Conservation (phyloP, 139 green algal genomes). For the Raphidocelis subcapitata region DNA sequence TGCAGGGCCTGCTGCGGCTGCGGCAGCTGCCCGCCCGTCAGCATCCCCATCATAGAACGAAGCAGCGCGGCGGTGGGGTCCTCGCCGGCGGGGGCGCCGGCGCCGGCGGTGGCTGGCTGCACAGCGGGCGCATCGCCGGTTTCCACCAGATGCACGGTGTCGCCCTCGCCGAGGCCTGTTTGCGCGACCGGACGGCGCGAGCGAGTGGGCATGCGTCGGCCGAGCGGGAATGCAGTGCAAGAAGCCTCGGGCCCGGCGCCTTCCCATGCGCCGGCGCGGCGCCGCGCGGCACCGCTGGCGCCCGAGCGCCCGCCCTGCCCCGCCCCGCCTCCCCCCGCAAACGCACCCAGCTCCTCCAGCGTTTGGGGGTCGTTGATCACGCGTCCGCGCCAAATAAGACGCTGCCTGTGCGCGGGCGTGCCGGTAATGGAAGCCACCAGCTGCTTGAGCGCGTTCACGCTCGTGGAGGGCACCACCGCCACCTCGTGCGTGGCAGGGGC, state of each 20-base stretch:
- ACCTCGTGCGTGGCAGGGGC: too few species aligned
- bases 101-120: neutral
- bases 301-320: too few species aligned
- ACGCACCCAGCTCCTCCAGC: conserved; percentile 27
- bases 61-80: neutral
- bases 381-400: conserved; percentile 49
- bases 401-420: conserved; percentile 40
- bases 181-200: neutral
- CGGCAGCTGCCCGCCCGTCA: neutral
- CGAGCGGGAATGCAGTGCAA: neutral
- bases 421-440: conserved; percentile 25
- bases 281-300: too few species aligned
- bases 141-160: conserved; percentile 69
- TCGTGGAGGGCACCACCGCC: too few species aligned
- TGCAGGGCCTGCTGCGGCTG: neutral
- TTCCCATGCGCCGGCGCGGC: too few species aligned
- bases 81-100: too few species aligned
- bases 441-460: conserved; percentile 16
- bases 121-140: conserved; percentile 23
- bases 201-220: neutral
- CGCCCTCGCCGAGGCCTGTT: conserved; percentile 41
- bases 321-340: too few species aligned
- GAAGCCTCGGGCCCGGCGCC: too few species aligned
- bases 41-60: neutral
- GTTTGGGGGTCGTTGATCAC: conserved; percentile 38